These are phyloP conservation scores for Metarhizium brunneum DNA, from an alignment of 2,329 filamentous ascomycete genomes.

Conservation along the genomic window DNA sequence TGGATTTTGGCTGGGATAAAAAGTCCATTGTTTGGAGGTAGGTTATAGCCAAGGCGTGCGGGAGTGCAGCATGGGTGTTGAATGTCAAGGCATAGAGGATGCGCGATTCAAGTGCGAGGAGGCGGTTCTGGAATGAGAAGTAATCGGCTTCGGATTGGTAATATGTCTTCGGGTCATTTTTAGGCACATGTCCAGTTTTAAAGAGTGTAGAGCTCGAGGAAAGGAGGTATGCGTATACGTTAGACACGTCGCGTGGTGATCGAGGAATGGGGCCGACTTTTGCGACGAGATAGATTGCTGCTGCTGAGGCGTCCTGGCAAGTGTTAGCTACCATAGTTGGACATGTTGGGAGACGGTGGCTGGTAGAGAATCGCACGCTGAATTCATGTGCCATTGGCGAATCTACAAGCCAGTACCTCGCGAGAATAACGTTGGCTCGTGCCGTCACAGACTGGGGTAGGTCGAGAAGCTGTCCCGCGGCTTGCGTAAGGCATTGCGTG, in stretches of 20 bases:
- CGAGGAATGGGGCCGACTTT: conserved; percentile 74
- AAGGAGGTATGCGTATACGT: conserved; percentile 74
- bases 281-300: conserved; percentile 68
- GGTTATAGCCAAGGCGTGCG: conserved; percentile 78
- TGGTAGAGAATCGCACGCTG: conserved; percentile 26
- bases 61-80: conserved; percentile 74
- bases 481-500: conserved; percentile 65
- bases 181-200: conserved; percentile 24
- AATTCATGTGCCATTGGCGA: conserved; percentile 50
- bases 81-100: conserved; percentile 72
- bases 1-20: conserved; percentile 32
- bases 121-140: conserved; percentile 48
- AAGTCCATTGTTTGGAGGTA: conserved; percentile 86
- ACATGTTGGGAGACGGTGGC: background rate
- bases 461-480: conserved; percentile 70
- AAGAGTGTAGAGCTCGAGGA: conserved; percentile 50
- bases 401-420: conserved; percentile 65
- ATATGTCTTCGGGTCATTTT: conserved; percentile 43
- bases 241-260: conserved; percentile 70
- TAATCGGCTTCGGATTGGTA: conserved; percentile 69
- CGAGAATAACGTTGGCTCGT: conserved; percentile 73
- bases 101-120: conserved; percentile 68
- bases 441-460: conserved; percentile 80
- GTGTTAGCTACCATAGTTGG: background rate
- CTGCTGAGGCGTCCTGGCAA: conserved; percentile 67